These are phyloP conservation scores for Umbelopsis ramanniana DNA, from an alignment of 192 early-diverging fungal species.

Conservation along the genomic window DNA sequence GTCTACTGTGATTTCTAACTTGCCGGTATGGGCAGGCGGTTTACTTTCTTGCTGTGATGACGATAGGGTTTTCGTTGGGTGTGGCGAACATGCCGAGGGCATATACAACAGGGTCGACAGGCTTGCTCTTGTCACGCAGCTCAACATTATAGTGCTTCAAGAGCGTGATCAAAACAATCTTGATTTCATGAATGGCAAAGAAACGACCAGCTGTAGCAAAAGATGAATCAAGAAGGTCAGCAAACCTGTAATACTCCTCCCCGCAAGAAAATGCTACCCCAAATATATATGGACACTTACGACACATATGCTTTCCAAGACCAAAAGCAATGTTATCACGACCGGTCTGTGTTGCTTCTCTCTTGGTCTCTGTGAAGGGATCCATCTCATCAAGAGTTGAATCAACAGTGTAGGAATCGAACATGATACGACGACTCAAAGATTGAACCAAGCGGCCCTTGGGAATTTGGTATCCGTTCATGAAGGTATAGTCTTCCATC, in stretches of 20 bases:
- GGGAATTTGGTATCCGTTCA: slow-evolving; percentile 32
- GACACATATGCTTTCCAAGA: slow-evolving; percentile 30
- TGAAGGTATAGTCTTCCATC: slow-evolving; percentile 26
- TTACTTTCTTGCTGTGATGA: slow-evolving; percentile 15
- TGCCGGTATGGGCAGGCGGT: background rate
- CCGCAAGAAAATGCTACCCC: no score
- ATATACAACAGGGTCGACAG: slow-evolving; percentile 17
- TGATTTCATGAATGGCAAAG: slow-evolving; percentile 39
- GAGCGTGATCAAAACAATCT: slow-evolving; percentile 20
- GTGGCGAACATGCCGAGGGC: slow-evolving; percentile 18
- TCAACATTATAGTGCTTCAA: slow-evolving; percentile 25
- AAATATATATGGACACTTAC: background rate
- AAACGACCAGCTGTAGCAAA: slow-evolving; percentile 27
- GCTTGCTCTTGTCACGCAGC: slow-evolving; percentile 8
- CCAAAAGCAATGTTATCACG: slow-evolving; percentile 29
- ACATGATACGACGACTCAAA: slow-evolving; percentile 27
- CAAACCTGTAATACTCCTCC: background rate
- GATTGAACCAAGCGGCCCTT: slow-evolving; percentile 29
- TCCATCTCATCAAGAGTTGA: slow-evolving; percentile 21
- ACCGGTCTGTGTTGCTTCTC: slow-evolving; percentile 1
- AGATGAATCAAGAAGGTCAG: background rate
- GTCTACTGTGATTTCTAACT: no score
- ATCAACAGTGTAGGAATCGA: slow-evolving; percentile 13
- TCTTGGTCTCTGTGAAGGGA: slow-evolving; percentile 16
- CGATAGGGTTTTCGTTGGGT: slow-evolving; percentile 15